Evolutionary conservation across 257 asterid genomes (phyloP), one percentile per base, ranked within the genome.

Genomic region (Solanum clarkiae): DNA sequence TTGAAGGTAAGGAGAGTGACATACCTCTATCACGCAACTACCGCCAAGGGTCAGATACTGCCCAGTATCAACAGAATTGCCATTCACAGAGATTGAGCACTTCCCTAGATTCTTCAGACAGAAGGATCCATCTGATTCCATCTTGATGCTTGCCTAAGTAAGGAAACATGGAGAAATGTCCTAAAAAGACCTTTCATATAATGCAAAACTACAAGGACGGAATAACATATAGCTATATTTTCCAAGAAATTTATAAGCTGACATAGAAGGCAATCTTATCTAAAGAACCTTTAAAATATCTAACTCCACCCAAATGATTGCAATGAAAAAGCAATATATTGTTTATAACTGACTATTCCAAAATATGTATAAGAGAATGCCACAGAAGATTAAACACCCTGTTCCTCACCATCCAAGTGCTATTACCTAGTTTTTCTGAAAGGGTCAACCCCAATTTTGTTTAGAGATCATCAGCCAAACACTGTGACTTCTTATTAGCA

Each of bases 21-120:
- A 54, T 95, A 94, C 99, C 99, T 97, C 99, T 63, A 97, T 95
- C 89, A 97, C 89, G 89, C 98, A 94, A 87, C 93, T 90, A 83
- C 94, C 84, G 82, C 89, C 84, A 80, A 97, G 99, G 85, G 87
- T 89, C 86, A 93, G 90, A 86, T 90, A 87, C 88, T 93, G 96
- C 24, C 99, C 98, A 85, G 86, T 88, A 75, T 91, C 94, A 86
- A 95, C 90, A 18, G 91, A 24, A 81, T 84, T 87, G 82, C 98
- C 99, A 84, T 95, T 95, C 88, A 97, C 98, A 13, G 91, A 90
- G 70, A 97, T 90, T 45, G 92, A 88, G 89, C 98, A 90, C 91
- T 91, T 94, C 60, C 99, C 99, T 29, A 97, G 93, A 88, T 95
- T 97, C 91, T 88, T 93, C 86, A 95, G 80, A 86, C 88, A 87